These are phyloP conservation scores for Coleophoma cylindrospora DNA, from an alignment of 2,329 filamentous ascomycete species.

Conservation along the genomic window DNA sequence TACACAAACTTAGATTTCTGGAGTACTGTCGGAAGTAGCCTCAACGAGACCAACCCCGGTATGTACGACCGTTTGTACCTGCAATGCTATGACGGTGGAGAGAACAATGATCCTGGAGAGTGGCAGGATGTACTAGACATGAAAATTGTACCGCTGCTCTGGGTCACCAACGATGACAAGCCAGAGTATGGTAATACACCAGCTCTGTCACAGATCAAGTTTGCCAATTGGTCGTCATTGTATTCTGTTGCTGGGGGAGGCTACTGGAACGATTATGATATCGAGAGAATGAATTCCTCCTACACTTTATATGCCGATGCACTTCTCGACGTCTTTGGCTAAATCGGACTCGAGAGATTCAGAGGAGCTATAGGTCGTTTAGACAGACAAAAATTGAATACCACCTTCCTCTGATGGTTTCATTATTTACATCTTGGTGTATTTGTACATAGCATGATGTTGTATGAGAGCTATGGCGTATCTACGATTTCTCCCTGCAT, in stretches of 20 bases:
- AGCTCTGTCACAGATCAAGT: conserved; percentile 30
- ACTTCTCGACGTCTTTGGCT: too few relatives aligned
- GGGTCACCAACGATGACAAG: conserved; percentile 42
- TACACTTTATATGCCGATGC: conserved; percentile 29
- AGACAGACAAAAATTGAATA: too few relatives aligned
- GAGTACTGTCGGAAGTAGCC: conserved; percentile 24
- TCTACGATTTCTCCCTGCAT: too few relatives aligned
- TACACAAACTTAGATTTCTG: conserved; percentile 37
- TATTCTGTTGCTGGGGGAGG: conserved; percentile 32
- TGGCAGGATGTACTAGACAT: conserved; percentile 34
- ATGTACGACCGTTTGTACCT: conserved; percentile 36
- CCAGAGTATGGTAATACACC: conserved; percentile 32
- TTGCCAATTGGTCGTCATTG: conserved; percentile 27
- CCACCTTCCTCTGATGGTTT: too few relatives aligned
- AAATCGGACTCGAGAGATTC: too few relatives aligned
- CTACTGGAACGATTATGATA: conserved; percentile 42
- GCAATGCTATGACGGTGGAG: conserved; percentile 40
- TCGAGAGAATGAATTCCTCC: conserved; percentile 36
- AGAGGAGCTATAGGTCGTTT: too few relatives aligned
- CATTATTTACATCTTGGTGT: too few relatives aligned
- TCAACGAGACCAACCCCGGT: conserved; percentile 23
- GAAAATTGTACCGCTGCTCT: conserved; percentile 37
- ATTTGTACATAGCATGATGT: too few relatives aligned
- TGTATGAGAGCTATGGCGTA: too few relatives aligned
- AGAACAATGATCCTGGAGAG: conserved; percentile 31